These are phyloP conservation scores for Fusarium mexicanum DNA, from an alignment of 2,329 filamentous ascomycete genomes.

Conservation along the genomic window DNA sequence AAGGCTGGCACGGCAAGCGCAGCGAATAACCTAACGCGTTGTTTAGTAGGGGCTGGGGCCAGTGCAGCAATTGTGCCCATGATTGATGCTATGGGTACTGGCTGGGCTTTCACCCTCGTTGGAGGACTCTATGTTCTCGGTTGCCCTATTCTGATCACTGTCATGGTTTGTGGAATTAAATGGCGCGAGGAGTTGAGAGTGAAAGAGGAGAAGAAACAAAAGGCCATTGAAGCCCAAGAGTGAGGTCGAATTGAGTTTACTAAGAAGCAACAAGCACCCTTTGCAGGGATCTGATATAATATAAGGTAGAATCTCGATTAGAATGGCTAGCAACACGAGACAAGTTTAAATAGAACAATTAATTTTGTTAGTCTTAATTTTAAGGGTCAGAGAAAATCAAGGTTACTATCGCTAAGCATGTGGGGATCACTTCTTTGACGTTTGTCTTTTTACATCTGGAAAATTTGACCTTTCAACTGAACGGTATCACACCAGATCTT, in stretches of 20 bases:
- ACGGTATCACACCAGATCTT: background rate
- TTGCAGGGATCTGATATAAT: background rate
- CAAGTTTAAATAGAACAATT: background rate
- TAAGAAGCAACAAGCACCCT: background rate
- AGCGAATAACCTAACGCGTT: constrained; percentile 65
- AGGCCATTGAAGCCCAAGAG: constrained; percentile 11
- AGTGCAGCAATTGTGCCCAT: constrained; percentile 63
- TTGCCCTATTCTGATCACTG: constrained; percentile 51
- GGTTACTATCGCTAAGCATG: background rate
- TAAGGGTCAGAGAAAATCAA: background rate
- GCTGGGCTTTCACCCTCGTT: constrained; percentile 62
- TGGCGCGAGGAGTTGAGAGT: constrained; percentile 53
- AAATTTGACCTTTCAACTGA: background rate
- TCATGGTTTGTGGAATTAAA: constrained; percentile 54
- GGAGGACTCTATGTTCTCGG: constrained; percentile 54
- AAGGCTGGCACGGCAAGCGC: constrained; percentile 64
- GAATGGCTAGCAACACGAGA: background rate
- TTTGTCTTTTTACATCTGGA: constrained; percentile 7
- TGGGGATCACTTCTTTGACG: background rate
- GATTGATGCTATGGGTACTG: constrained; percentile 59
- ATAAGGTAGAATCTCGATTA: background rate
- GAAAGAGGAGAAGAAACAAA: constrained; percentile 38
- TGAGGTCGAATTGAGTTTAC: background rate
- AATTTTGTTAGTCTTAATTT: background rate
- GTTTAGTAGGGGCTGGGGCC: constrained; percentile 63